Conservation (phyloP, 179 eudicot genomes). For the Sideroxylon spinosum region DNA sequence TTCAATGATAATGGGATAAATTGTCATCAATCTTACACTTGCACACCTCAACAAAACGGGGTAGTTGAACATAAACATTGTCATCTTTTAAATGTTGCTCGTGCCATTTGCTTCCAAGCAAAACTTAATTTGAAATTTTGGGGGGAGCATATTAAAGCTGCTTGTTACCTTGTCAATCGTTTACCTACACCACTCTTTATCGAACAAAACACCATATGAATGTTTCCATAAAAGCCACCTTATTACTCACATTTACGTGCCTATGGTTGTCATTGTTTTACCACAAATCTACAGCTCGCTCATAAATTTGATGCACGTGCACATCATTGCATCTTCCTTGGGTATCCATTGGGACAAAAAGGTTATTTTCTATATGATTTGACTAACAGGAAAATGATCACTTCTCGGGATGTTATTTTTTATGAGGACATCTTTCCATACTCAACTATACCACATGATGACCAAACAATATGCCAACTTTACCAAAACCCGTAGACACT, state of each 20-base stretch:
- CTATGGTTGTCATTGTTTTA: slow-evolving; percentile 2
- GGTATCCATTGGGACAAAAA: slow-evolving; percentile 9
- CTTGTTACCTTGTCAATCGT: not conserved
- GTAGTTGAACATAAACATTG: not conserved
- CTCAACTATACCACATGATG: no score
- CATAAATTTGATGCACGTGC: slow-evolving; percentile 11
- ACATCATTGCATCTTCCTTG: slow-evolving; percentile 1
- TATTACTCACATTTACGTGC: slow-evolving; percentile 6
- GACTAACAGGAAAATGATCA: not conserved
- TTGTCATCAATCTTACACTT: not conserved
- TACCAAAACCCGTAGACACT: no score
- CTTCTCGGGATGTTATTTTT: slow-evolving; percentile 9
- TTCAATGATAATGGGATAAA: not conserved
- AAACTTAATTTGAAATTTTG: not conserved
- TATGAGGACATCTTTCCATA: not conserved
- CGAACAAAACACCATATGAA: not conserved
- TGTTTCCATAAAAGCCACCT: not conserved
- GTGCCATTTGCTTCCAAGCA: not conserved
- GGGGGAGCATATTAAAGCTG: not conserved
- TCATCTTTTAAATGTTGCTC: not conserved
- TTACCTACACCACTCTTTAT: not conserved
- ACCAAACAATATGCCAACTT: no score
- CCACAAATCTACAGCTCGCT: slow-evolving; percentile 1
- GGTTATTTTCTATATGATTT: slow-evolving; percentile 15
- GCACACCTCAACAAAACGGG: not conserved